phyloP scores from a whole-genome alignment of 495 filamentous ascomycete species.

The Penicillium robsamsonii region DNA sequence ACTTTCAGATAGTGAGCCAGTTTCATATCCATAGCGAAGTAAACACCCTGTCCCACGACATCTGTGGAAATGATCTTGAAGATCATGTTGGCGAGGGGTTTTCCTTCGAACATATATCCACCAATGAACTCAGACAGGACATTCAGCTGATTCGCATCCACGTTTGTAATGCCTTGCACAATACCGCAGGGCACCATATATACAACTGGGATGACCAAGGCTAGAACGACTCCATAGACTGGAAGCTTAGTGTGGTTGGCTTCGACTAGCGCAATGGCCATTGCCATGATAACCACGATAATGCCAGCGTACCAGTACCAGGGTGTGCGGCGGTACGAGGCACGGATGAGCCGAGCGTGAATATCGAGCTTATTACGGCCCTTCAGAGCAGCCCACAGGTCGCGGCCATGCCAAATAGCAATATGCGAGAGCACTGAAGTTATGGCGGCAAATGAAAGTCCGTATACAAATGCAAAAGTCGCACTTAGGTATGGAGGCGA shows the following conservation, averaged over 20 bases:
- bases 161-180: conserved; percentile 84
- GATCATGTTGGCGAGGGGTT: conserved; percentile 39
- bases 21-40: conserved; percentile 44
- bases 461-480: conserved; percentile 79
- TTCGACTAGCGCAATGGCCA: conserved; percentile 81
- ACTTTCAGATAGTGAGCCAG: conserved; percentile 44
- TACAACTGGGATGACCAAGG: conserved; percentile 66
- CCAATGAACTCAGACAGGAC: conserved; percentile 39
- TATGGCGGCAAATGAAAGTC: conserved; percentile 76
- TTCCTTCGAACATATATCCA: conserved; percentile 35
- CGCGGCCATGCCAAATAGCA: conserved; percentile 56
- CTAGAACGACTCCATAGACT: conserved; percentile 77
- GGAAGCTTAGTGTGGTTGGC: conserved; percentile 74
- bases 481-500: conserved; percentile 78
- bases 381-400: conserved; percentile 51
- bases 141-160: conserved; percentile 60
- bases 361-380: conserved; percentile 50
- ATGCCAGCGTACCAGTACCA: conserved; percentile 75
- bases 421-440: conserved; percentile 64
- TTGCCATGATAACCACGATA: conserved; percentile 68
- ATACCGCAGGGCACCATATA: conserved; percentile 85
- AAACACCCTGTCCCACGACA: conserved; percentile 29
- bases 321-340: conserved; percentile 70
- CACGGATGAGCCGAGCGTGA: conserved; percentile 73
- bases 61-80: conserved; percentile 26